Evolutionary conservation across 1,139 yeast genomes (phyloP), one percentile per base, ranked within the genome.

Genomic region (Candida dubliniensis): DNA sequence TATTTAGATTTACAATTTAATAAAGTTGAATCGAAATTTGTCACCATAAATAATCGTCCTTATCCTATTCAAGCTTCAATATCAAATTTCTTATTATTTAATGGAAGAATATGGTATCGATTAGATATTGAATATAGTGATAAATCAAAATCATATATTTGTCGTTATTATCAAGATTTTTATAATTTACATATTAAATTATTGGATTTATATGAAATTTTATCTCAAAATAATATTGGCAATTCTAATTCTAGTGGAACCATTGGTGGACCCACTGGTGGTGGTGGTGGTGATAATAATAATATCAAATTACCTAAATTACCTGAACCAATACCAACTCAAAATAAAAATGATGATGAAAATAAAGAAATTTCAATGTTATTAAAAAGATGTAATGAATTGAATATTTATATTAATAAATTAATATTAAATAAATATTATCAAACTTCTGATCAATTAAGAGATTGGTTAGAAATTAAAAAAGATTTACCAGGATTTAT

Each of bases 121-220:
- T 55, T 74, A 29, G 78, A 73, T 47, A 54, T 72, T 11, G 59
- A 56, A 23, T 64, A 62, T 46, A 60, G 68, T 13, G 66, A 69
- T 47, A 59, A 61, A 33, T 61, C 67, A 30, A 61, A 56, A 31
- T 48, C 60, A 36, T 65, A 60, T 44, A 48, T 71, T 14, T 64
- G 73, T 41, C 63, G 75, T 35, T 69, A 64, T 51, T 73, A 73
- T 52, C 76, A 71, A 54, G 76, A 72, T 46, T 73, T 73, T 45
- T 73, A 72, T 52, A 64, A 69, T 42, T 59, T 73, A 34, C 77
- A 73, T 51, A 60, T 64, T 14, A 43, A 51, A 7, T 53, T 64
- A 38, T 46, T 59, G 36, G 55, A 54, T 11, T 40, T 47, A 15
- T 30, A 44, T 34, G 32, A 36, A 23, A 36, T 31, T 15, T 27